Evolutionary conservation across 1,139 yeast genomes (phyloP).

Genomic region (Saccharomyces hybrid): DNA sequence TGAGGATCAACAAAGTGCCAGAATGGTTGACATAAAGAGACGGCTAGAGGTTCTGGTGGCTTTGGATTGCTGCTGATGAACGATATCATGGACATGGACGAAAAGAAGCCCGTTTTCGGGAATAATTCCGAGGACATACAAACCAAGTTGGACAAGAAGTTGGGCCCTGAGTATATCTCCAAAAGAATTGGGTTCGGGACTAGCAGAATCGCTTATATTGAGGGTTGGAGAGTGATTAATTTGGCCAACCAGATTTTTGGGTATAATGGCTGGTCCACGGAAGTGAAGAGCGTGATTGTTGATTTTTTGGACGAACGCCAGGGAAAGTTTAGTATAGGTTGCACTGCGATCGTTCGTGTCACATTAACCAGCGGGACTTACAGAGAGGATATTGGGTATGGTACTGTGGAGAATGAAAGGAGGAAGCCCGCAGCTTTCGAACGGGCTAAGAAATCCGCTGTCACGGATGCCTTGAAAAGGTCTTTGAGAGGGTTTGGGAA

Average conservation of each 20-base stretch:
- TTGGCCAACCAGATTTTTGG: slow-evolving; percentile 77
- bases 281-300: slow-evolving; percentile 55
- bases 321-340: slow-evolving; percentile 50
- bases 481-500: slow-evolving; percentile 74
- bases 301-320: slow-evolving; percentile 62
- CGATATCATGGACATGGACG: slow-evolving; percentile 18
- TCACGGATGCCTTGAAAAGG: slow-evolving; percentile 72
- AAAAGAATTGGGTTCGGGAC: slow-evolving; percentile 75
- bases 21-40: not conserved
- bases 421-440: slow-evolving; percentile 70
- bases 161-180: slow-evolving; percentile 89
- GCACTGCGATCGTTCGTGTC: slow-evolving; percentile 64
- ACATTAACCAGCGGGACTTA: slow-evolving; percentile 66
- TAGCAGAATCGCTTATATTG: slow-evolving; percentile 58
- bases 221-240: slow-evolving; percentile 76
- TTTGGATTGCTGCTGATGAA: not conserved
- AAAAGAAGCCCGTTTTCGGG: slow-evolving; percentile 15
- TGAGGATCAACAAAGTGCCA: not conserved
- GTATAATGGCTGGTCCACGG: slow-evolving; percentile 74
- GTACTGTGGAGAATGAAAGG: slow-evolving; percentile 65
- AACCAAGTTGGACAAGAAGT: slow-evolving; percentile 45
- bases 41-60: not conserved
- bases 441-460: slow-evolving; percentile 73
- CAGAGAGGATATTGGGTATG: slow-evolving; percentile 79
- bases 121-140: slow-evolving; percentile 30